Conservation (phyloP, 306 rosid species). For the Casuarina glauca region DNA sequence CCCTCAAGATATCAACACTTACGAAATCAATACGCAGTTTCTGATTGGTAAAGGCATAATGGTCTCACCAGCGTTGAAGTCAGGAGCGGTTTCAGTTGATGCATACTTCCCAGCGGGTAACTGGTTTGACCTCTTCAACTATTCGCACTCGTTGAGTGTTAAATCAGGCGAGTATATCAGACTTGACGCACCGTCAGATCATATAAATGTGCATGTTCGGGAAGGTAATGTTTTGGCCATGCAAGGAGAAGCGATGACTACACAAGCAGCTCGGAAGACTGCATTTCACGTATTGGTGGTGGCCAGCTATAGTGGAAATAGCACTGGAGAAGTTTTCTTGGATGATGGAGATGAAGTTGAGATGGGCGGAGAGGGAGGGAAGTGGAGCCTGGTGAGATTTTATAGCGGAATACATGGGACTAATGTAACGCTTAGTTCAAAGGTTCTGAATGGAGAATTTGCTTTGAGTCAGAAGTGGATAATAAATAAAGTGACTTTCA, state of each 20-base stretch:
- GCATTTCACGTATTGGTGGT: conserved; percentile 68
- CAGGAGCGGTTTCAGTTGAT: conserved; percentile 54
- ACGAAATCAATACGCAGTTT: conserved; percentile 71
- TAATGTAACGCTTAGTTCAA: conserved; percentile 40
- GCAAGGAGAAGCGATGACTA: conserved; percentile 74
- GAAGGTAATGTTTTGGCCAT: conserved; percentile 73
- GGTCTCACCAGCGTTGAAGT: conserved; percentile 69
- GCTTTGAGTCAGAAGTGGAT: conserved; percentile 60
- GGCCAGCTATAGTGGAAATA: conserved; percentile 26
- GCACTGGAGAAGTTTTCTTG: conserved; percentile 71
- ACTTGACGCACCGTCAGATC: conserved; percentile 69
- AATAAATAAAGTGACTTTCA: conserved; percentile 53
- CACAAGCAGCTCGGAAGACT: conserved; percentile 49
- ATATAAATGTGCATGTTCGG: conserved; percentile 68
- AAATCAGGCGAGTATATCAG: conserved; percentile 49
- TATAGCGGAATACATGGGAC: conserved; percentile 21
- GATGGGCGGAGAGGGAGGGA: conserved; percentile 49
- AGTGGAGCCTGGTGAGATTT: conserved; percentile 65
- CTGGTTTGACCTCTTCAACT: conserved; percentile 86
- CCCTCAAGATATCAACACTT: conserved; percentile 68
- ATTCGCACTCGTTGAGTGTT: conserved; percentile 50
- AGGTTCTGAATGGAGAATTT: conserved; percentile 57
- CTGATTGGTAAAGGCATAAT: conserved; percentile 68
- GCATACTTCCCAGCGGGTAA: conserved; percentile 84
- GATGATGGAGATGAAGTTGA: conserved; percentile 72